These are phyloP conservation scores for Phytophthora pinifolia DNA, from an alignment of 352 stramenopile genomes.

Conservation along the genomic window DNA sequence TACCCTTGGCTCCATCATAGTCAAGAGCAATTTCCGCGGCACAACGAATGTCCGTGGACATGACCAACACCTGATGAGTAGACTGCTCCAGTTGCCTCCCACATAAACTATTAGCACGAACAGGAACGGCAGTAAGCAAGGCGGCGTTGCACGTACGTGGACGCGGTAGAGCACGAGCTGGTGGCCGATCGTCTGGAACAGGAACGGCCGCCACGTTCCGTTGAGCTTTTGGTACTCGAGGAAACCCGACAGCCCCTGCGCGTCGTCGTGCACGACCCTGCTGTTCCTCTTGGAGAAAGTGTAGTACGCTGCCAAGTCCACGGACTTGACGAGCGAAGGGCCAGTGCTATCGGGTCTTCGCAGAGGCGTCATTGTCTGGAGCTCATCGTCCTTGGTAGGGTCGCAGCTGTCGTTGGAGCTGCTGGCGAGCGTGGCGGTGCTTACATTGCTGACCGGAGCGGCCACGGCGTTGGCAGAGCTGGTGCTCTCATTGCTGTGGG, in stretches of 20 bases:
- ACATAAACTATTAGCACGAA: constrained; percentile 3
- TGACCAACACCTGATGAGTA: constrained; percentile 69
- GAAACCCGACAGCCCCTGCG: constrained; percentile 46
- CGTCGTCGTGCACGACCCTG: constrained; percentile 49
- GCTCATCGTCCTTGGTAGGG: constrained; percentile 7
- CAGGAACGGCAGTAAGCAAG: not conserved
- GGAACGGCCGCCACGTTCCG: constrained; percentile 69
- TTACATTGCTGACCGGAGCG: constrained; percentile 31
- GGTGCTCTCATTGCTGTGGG: constrained; percentile 27
- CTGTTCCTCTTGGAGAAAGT: constrained; percentile 55
- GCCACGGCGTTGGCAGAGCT: constrained; percentile 18
- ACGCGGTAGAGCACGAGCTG: constrained; percentile 73
- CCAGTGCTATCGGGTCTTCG: constrained; percentile 10
- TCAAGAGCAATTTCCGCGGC: constrained; percentile 57
- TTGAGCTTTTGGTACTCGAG: constrained; percentile 75
- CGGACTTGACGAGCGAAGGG: constrained; percentile 25
- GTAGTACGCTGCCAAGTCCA: constrained; percentile 63
- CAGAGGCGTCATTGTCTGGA: constrained; percentile 14
- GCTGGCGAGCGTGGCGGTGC: constrained; percentile 19
- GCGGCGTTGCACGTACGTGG: constrained; percentile 38
- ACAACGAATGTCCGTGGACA: constrained; percentile 68
- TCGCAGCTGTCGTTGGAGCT: constrained; percentile 17
- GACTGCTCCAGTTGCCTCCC: constrained; percentile 28
- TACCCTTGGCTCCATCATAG: constrained; percentile 28
- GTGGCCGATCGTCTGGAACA: constrained; percentile 74